A percentile compares a stretch with the other conserved stretches of the same genome.
Evolutionary conservation across 345 rosid genomes (phyloP).

Genomic region (Zanthoxylum bungeanum): DNA sequence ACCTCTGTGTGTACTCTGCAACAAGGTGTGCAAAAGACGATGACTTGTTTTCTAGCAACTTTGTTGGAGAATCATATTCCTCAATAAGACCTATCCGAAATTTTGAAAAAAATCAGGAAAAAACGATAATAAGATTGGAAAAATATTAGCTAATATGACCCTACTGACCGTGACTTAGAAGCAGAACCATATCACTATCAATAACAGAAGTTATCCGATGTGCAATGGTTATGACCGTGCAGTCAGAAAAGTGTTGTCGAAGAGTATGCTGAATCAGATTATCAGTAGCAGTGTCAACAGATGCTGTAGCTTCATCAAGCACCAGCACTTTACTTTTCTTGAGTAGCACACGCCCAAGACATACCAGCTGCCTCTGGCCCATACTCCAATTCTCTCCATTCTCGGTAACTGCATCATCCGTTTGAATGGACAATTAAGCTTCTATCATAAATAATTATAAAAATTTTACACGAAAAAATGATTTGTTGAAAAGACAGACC

Average conservation of each 20-base stretch:
- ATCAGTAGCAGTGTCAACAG: conserved; percentile 85
- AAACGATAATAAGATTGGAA: too few species aligned
- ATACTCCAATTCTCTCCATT: conserved; percentile 97
- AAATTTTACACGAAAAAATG: background rate
- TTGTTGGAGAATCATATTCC: conserved; percentile 62
- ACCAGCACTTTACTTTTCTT: conserved; percentile 79
- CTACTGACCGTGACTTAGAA: conserved; percentile 62
- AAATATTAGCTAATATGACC: background rate
- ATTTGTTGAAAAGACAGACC: conserved; percentile 22
- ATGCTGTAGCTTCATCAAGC: conserved; percentile 90
- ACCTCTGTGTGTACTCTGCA: conserved; percentile 64
- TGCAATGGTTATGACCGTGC: conserved; percentile 78
- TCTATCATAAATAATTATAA: background rate
- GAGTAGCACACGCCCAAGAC: conserved; percentile 77
- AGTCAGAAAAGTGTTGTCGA: conserved; percentile 54
- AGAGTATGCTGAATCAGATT: conserved; percentile 76
- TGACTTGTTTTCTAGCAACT: conserved; percentile 55
- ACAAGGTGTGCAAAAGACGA: conserved; percentile 79
- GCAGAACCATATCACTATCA: conserved; percentile 78
- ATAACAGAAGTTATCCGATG: conserved; percentile 85
- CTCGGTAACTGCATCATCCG: conserved; percentile 47
- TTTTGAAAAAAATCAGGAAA: background rate
- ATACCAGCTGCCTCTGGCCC: conserved; percentile 87
- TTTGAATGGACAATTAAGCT: background rate
- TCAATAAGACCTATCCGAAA: conserved; percentile 53